phyloP scores from a whole-genome alignment of 2,329 filamentous ascomycete species.

The Tolypocladium amazonense region DNA sequence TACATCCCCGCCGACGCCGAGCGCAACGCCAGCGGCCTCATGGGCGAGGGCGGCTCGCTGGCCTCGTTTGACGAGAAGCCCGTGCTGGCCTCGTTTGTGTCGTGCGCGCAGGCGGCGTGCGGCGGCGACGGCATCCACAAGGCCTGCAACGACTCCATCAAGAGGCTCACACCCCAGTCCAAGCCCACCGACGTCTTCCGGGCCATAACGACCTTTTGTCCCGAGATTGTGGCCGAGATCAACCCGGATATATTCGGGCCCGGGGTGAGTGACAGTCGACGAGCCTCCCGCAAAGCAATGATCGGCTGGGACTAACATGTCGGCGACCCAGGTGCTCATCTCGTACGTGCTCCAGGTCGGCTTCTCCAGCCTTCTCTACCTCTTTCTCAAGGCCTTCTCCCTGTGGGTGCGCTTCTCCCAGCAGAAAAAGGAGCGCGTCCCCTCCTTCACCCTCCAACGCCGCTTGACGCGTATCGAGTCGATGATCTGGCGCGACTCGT shows the following conservation, averaged over 20 bases:
- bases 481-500: constrained; percentile 25
- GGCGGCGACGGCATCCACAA: constrained; percentile 20
- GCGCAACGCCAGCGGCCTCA: constrained; percentile 23
- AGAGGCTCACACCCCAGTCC: constrained; percentile 13
- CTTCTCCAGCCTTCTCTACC: constrained; percentile 21
- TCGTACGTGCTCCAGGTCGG: constrained; percentile 27
- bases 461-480: constrained; percentile 22
- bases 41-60: constrained; percentile 20
- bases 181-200: constrained; percentile 18
- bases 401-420: constrained; percentile 22
- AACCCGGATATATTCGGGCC: constrained; percentile 29
- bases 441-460: constrained; percentile 10
- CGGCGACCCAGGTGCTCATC: constrained; percentile 20
- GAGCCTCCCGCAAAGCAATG: background rate
- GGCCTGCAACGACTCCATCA: constrained; percentile 18
- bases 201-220: constrained; percentile 24
- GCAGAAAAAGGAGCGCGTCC: constrained; percentile 5
- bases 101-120: constrained; percentile 24
- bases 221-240: constrained; percentile 23
- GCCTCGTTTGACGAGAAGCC: constrained; percentile 18
- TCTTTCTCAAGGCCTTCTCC: constrained; percentile 23
- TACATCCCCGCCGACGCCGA: constrained; percentile 22
- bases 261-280: constrained; percentile 16
- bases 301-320: background rate
- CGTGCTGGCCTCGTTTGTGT: constrained; percentile 20